Conservation (phyloP, 331 rosid genomes). For the Dryas integrifolia region DNA sequence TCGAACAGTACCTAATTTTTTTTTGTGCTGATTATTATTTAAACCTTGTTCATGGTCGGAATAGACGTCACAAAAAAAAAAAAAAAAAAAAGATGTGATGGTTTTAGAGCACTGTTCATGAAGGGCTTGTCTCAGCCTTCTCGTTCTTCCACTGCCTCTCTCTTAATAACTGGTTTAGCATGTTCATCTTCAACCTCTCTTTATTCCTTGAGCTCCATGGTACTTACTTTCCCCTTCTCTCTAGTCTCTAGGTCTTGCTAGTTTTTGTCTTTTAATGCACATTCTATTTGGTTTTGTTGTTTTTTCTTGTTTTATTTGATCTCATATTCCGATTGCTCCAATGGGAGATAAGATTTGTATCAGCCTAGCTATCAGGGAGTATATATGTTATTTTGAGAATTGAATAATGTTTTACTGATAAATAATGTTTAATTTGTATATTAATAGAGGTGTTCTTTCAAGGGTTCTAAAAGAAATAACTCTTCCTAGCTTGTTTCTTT, state of each 20-base stretch:
- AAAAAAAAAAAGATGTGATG: background rate
- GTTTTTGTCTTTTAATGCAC: background rate
- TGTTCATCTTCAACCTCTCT: slow-evolving; percentile 13
- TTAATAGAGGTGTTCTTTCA: background rate
- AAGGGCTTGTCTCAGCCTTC: slow-evolving; percentile 1
- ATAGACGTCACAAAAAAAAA: background rate
- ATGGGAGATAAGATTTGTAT: slow-evolving; percentile 1
- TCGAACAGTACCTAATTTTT: background rate
- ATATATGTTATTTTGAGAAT: background rate
- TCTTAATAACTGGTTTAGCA: background rate
- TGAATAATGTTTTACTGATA: background rate
- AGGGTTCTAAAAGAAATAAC: background rate
- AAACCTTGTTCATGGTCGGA: slow-evolving; percentile 16
- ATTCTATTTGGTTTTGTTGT: background rate
- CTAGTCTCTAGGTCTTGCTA: background rate
- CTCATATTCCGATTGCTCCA: background rate
- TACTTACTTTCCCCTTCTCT: background rate
- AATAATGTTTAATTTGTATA: background rate
- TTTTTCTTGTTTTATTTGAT: background rate
- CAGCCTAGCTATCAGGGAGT: background rate
- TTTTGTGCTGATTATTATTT: slow-evolving; percentile 11
- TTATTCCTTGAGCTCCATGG: slow-evolving; percentile 11
- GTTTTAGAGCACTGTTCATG: background rate
- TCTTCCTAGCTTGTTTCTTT: background rate
- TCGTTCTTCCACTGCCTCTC: background rate